Conservation (phyloP, 2,329 filamentous ascomycete species). For the Colletotrichum euphorbiae region DNA sequence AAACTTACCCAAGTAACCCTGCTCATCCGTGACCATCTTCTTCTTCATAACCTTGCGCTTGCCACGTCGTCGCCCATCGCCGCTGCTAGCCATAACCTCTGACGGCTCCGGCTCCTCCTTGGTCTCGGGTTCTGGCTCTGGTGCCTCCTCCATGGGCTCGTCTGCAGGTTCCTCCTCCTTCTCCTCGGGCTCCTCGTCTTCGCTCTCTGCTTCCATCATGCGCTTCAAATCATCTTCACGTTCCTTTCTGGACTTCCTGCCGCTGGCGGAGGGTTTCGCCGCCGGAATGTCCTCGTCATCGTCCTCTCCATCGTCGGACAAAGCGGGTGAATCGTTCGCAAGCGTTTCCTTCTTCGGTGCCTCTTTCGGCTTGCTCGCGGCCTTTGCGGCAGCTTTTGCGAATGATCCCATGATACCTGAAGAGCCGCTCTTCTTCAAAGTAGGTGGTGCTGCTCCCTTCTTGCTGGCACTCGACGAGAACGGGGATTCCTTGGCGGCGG, state of each 20-base stretch:
- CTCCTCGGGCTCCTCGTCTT: conserved; percentile 71
- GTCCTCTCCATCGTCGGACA: conserved; percentile 64
- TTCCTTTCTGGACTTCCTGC: conserved; percentile 65
- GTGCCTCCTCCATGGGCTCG: conserved; percentile 55
- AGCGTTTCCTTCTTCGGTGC: conserved; percentile 19
- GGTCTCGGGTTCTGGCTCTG: conserved; percentile 51
- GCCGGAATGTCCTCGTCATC: conserved; percentile 64
- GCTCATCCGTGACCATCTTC: conserved; percentile 85
- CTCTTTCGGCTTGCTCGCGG: conserved; percentile 36
- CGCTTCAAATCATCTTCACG: conserved; percentile 73
- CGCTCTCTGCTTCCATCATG: conserved; percentile 81
- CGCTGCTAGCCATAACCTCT: conserved; percentile 64
- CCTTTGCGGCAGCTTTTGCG: conserved; percentile 66
- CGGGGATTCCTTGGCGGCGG: conserved; percentile 53
- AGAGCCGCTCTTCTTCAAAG: conserved; percentile 69
- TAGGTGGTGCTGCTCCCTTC: conserved; percentile 48
- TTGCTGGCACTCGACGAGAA: conserved; percentile 54
- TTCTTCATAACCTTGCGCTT: conserved; percentile 87
- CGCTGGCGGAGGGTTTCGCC: conserved; percentile 49
- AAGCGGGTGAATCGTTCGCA: conserved; percentile 49
- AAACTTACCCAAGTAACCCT: conserved; percentile 85
- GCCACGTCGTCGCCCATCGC: conserved; percentile 77
- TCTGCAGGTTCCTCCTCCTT: conserved; percentile 56
- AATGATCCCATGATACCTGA: conserved; percentile 80
- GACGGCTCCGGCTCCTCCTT: conserved; percentile 57